Conservation (phyloP, 2,329 filamentous ascomycete species). For the Nemania sp. region DNA sequence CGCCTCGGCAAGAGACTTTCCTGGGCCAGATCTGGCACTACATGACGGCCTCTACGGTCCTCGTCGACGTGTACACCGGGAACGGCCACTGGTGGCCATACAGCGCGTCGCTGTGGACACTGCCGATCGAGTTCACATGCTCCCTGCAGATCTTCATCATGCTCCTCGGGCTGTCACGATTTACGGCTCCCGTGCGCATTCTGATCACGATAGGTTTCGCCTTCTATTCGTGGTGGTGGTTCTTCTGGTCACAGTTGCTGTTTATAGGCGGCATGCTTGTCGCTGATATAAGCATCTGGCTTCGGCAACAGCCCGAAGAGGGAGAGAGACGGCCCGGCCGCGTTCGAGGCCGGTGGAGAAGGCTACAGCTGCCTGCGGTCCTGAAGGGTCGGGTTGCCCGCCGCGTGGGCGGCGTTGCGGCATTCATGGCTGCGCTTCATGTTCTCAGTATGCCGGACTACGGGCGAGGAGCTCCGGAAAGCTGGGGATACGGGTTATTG, state of each 20-base stretch:
- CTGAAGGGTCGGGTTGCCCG: too few species aligned
- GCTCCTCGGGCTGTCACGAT: slow-evolving; percentile 40
- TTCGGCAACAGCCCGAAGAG: too few species aligned
- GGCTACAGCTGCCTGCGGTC: too few species aligned
- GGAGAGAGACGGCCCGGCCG: too few species aligned
- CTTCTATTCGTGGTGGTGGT: slow-evolving; percentile 33
- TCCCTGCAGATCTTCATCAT: slow-evolving; percentile 44
- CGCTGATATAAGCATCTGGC: slow-evolving; percentile 30
- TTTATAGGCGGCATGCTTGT: slow-evolving; percentile 42
- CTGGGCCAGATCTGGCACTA: slow-evolving; percentile 33
- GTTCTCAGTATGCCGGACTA: too few species aligned
- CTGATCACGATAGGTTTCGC: slow-evolving; percentile 26
- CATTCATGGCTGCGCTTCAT: too few species aligned
- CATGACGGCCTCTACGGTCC: slow-evolving; percentile 1
- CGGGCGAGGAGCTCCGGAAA: too few species aligned
- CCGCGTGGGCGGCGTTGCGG: too few species aligned
- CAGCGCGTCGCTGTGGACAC: slow-evolving; percentile 44
- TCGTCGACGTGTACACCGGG: slow-evolving; percentile 30
- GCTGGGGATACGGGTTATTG: too few species aligned
- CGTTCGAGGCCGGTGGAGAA: too few species aligned
- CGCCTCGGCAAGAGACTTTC: slow-evolving; percentile 25
- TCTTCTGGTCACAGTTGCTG: slow-evolving; percentile 38
- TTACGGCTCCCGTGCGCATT: slow-evolving; percentile 31
- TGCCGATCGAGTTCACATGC: slow-evolving; percentile 45
- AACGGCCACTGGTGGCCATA: slow-evolving; percentile 30